Evolutionary conservation across 768 basidiomycete genomes (phyloP).

Genomic region (Tylopilus subfusipes): DNA sequence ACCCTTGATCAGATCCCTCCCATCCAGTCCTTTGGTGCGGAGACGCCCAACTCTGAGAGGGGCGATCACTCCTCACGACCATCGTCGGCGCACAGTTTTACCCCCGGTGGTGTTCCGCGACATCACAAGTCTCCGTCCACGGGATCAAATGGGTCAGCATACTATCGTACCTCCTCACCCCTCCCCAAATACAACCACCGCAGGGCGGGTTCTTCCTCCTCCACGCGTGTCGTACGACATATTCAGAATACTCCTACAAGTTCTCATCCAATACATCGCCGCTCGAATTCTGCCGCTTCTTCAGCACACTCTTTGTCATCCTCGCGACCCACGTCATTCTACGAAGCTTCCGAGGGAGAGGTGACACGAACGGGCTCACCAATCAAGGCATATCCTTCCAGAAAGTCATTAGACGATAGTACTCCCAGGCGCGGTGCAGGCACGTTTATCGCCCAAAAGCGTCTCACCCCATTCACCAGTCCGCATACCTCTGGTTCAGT

Average conservation of each 20-base stretch:
- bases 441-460: slow-evolving; percentile 81
- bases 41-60: slow-evolving; percentile 85
- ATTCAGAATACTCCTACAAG: slow-evolving; percentile 38
- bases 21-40: slow-evolving; percentile 70
- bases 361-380: slow-evolving; percentile 63
- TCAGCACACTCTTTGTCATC: slow-evolving; percentile 74
- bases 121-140: slow-evolving; percentile 76
- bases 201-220: slow-evolving; percentile 75
- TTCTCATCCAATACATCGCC: slow-evolving; percentile 52
- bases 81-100: slow-evolving; percentile 80
- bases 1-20: slow-evolving; percentile 49
- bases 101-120: slow-evolving; percentile 46
- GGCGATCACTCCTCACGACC: slow-evolving; percentile 78
- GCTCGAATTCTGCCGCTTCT: slow-evolving; percentile 74
- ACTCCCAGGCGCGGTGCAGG: slow-evolving; percentile 42
- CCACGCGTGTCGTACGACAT: slow-evolving; percentile 75
- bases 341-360: slow-evolving; percentile 71
- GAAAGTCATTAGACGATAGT: slow-evolving; percentile 47
- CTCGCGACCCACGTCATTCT: slow-evolving; percentile 73
- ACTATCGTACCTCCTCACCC: slow-evolving; percentile 68
- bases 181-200: slow-evolving; percentile 73
- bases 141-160: slow-evolving; percentile 69
- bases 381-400: slow-evolving; percentile 45
- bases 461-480: slow-evolving; percentile 66
- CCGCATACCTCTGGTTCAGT: slow-evolving; percentile 46